A percentile compares a stretch with the other conserved stretches of the same genome.
These are phyloP conservation scores for Angophora floribunda DNA, from an alignment of 345 rosid genomes.

Conservation along the genomic window DNA sequence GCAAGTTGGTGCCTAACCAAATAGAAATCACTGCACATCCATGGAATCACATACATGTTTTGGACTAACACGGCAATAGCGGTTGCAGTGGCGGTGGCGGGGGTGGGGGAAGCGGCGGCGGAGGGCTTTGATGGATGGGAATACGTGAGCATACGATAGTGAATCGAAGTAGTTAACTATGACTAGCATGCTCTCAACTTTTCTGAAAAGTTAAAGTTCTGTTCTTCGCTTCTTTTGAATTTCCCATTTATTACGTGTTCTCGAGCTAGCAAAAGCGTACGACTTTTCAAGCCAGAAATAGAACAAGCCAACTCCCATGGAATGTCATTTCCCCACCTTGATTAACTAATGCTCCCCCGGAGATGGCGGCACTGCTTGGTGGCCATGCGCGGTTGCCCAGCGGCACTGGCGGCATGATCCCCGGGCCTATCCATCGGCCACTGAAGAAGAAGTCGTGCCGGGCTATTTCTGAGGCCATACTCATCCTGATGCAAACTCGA, in stretches of 20 bases:
- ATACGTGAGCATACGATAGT: no score
- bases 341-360: neutral
- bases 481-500: neutral
- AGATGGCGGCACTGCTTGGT: neutral
- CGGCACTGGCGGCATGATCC: accelerated
- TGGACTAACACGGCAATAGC: neutral
- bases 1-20: neutral
- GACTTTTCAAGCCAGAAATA: accelerated
- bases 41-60: neutral
- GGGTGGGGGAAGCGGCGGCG: neutral
- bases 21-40: neutral
- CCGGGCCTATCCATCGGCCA: neutral
- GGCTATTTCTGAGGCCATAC: neutral
- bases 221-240: neutral
- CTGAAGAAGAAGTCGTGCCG: neutral
- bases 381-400: neutral
- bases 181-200: no score
- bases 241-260: accelerated
- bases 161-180: no score
- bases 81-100: accelerated
- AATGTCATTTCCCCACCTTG: neutral
- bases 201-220: no score
- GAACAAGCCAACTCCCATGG: neutral
- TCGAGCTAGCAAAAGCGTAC: neutral
- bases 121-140: neutral